Percentiles rank a stretch among this genome's conserved stretches.
Evolutionary conservation across 495 filamentous ascomycete species (phyloP).

Genomic region (Xylaria flabelliformis): DNA sequence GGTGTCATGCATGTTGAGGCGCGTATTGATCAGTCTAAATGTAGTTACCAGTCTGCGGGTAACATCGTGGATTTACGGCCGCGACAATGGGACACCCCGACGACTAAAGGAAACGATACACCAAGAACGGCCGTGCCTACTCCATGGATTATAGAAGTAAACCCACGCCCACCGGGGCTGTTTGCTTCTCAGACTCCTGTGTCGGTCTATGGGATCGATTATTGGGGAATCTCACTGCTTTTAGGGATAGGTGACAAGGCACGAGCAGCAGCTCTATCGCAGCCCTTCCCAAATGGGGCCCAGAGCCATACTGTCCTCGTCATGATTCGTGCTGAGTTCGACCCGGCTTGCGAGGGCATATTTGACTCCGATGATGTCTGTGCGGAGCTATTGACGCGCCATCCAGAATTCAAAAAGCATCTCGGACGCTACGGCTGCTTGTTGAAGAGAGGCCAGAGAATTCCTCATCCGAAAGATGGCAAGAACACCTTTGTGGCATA

Average conservation of each 20-base stretch:
- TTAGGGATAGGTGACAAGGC: constrained; percentile 40
- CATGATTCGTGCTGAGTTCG: constrained; percentile 39
- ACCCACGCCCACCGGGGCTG: constrained; percentile 46
- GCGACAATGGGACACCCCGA: not conserved
- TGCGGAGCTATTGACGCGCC: constrained; percentile 40
- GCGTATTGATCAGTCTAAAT: constrained; percentile 35
- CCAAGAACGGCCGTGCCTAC: constrained; percentile 10
- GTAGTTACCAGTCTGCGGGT: constrained; percentile 29
- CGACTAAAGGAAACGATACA: not conserved
- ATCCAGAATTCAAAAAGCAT: constrained; percentile 37
- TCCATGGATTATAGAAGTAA: constrained; percentile 48
- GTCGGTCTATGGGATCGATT: constrained; percentile 51
- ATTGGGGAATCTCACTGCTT: constrained; percentile 43
- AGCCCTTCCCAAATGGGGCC: constrained; percentile 38
- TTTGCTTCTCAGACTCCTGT: constrained; percentile 38
- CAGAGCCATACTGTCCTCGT: constrained; percentile 37
- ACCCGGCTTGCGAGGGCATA: constrained; percentile 37
- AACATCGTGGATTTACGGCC: constrained; percentile 30
- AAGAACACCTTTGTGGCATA: constrained; percentile 43
- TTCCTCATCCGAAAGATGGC: constrained; percentile 39
- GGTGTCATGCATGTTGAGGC: constrained; percentile 42
- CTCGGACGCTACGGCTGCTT: constrained; percentile 40
- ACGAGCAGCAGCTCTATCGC: constrained; percentile 37
- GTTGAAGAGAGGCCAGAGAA: constrained; percentile 39
- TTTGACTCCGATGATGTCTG: constrained; percentile 50